Evolutionary conservation across 1,284 basidiomycete species (phyloP).

Genomic region (Singerocomus rubriflavus): DNA sequence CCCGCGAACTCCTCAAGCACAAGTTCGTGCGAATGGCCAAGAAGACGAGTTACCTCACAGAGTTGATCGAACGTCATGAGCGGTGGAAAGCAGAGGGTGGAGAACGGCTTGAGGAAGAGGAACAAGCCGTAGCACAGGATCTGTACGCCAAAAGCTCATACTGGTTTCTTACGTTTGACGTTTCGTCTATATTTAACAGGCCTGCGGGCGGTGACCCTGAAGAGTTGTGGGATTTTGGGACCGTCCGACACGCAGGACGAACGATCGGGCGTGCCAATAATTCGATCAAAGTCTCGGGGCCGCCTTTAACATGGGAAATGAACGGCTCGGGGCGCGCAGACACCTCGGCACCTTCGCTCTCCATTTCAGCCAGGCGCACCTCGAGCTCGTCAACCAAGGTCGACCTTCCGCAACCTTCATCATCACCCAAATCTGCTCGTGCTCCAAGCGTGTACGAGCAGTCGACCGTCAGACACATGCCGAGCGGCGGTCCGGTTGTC

Average conservation of each 20-base stretch:
- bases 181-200: constrained; percentile 34
- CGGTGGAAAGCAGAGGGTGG: constrained; percentile 94
- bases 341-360: constrained; percentile 37
- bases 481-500: constrained; percentile 22
- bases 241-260: constrained; percentile 66
- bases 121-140: constrained; percentile 56
- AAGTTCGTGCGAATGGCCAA: constrained; percentile 94
- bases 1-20: constrained; percentile 93
- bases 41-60: constrained; percentile 91
- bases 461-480: constrained; percentile 63
- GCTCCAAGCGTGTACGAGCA: constrained; percentile 52
- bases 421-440: constrained; percentile 29
- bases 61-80: constrained; percentile 92
- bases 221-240: constrained; percentile 95
- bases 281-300: constrained; percentile 57
- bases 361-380: constrained; percentile 29
- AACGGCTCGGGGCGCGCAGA: constrained; percentile 48
- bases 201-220: constrained; percentile 63
- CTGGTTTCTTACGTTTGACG: neutral
- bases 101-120: constrained; percentile 69
- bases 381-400: constrained; percentile 46
- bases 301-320: constrained; percentile 74
- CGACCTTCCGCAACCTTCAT: constrained; percentile 51
- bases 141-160: constrained; percentile 41
- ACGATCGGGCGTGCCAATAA: constrained; percentile 65